Evolutionary conservation across 306 rosid genomes (phyloP).

Genomic region (Oxytropis ochrocephala): DNA sequence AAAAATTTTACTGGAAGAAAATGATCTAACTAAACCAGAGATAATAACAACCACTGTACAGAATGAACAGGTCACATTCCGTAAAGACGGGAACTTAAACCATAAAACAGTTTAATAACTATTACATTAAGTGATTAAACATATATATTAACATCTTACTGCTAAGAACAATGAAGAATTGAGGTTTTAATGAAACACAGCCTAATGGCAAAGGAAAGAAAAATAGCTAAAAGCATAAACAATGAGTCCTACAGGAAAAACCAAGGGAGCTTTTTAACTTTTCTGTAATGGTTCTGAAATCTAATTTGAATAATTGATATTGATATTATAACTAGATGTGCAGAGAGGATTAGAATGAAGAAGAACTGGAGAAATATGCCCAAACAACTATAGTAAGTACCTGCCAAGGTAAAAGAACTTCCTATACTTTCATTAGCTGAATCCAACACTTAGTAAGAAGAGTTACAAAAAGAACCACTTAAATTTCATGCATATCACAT

Average conservation of each 20-base stretch:
- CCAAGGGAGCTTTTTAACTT: too few relatives aligned
- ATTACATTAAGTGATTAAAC: neutral
- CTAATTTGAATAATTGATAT: too few relatives aligned
- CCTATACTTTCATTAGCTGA: slow-evolving; percentile 2
- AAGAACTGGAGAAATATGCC: neutral
- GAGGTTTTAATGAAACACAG: slow-evolving; percentile 1
- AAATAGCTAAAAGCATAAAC: too few relatives aligned
- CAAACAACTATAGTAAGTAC: slow-evolving; percentile 3
- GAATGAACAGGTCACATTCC: neutral
- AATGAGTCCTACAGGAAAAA: too few relatives aligned
- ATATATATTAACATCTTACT: neutral
- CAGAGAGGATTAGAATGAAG: neutral
- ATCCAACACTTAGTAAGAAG: neutral
- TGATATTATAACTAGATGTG: too few relatives aligned
- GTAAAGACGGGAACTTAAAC: neutral
- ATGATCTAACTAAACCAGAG: slow-evolving; percentile 5
- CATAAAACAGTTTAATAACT: neutral
- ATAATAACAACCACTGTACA: neutral
- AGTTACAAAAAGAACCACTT: slow-evolving; percentile 1
- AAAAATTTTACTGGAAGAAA: slow-evolving; percentile 6
- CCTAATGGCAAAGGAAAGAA: neutral
- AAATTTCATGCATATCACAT: slow-evolving; percentile 7
- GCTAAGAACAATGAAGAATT: slow-evolving; percentile 8
- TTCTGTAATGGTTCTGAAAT: too few relatives aligned
- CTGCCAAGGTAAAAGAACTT: slow-evolving; percentile 11